Evolutionary conservation across 495 filamentous ascomycete species (phyloP).

Genomic region (Delitschia confertaspora): DNA sequence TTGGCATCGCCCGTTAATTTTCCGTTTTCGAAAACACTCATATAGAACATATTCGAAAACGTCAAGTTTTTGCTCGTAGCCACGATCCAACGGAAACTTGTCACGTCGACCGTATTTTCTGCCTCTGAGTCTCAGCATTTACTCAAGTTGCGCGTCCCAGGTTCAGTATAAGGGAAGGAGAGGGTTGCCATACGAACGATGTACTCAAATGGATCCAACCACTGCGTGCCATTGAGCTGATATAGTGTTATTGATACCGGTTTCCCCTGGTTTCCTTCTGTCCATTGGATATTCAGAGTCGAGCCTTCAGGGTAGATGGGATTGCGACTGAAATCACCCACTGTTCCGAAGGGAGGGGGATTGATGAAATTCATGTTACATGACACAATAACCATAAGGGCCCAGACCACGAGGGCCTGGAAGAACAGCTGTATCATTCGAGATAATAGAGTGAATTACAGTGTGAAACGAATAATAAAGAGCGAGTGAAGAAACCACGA

Average conservation of each 20-base stretch:
- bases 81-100: neutral
- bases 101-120: neutral
- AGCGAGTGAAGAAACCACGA: constrained; percentile 1
- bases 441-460: neutral
- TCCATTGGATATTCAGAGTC: constrained; percentile 1
- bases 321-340: constrained; percentile 1
- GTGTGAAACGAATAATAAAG: neutral
- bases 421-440: neutral
- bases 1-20: neutral
- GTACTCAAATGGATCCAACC: neutral
- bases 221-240: constrained; percentile 2
- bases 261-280: neutral
- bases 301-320: neutral
- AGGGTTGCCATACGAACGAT: neutral
- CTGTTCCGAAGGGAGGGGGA: constrained; percentile 4
- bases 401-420: neutral
- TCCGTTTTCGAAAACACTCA: constrained; percentile 4
- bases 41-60: constrained; percentile 1
- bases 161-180: neutral
- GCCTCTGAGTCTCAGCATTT: too few relatives aligned
- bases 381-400: neutral
- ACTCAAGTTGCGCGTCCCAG: neutral
- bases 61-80: constrained; percentile 1
- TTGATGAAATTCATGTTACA: constrained; percentile 4
- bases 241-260: constrained; percentile 1